Conservation (phyloP, 306 rosid genomes). For the Ormosia semicastrata region DNA sequence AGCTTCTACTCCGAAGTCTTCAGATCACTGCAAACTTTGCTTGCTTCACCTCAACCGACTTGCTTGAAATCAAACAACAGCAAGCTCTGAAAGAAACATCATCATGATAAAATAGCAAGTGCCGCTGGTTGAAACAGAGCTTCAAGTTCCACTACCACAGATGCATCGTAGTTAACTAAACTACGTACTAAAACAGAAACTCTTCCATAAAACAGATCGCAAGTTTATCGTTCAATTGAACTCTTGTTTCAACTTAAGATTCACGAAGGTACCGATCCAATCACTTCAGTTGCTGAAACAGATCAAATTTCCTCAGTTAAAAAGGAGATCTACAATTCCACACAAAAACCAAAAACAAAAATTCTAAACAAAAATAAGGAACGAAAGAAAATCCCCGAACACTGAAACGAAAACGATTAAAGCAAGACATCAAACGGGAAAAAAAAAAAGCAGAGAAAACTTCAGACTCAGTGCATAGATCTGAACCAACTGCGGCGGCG, state of each 20-base stretch:
- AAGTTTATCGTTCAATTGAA: neutral
- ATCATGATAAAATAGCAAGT: neutral
- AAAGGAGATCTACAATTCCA: conserved; percentile 23
- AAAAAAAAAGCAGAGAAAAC: neutral
- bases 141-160: neutral
- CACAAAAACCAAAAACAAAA: neutral
- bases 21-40: conserved; percentile 17
- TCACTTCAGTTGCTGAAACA: neutral
- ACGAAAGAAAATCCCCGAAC: neutral
- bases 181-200: neutral
- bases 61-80: neutral
- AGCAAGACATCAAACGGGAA: neutral
- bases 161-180: neutral
- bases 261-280: neutral
- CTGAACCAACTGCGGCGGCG: neutral
- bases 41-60: conserved; percentile 2
- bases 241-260: conserved; percentile 1
- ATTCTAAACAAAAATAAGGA: neutral
- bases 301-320: conserved; percentile 18
- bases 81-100: neutral
- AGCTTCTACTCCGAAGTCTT: conserved; percentile 13
- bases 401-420: neutral
- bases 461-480: conserved; percentile 18
- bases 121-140: neutral
- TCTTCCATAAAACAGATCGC: conserved; percentile 8